A percentile compares a stretch with the other conserved stretches of the same genome.
Evolutionary conservation across 169 alveolate species (phyloP).

Genomic region (Plasmodium knowlesi): DNA sequence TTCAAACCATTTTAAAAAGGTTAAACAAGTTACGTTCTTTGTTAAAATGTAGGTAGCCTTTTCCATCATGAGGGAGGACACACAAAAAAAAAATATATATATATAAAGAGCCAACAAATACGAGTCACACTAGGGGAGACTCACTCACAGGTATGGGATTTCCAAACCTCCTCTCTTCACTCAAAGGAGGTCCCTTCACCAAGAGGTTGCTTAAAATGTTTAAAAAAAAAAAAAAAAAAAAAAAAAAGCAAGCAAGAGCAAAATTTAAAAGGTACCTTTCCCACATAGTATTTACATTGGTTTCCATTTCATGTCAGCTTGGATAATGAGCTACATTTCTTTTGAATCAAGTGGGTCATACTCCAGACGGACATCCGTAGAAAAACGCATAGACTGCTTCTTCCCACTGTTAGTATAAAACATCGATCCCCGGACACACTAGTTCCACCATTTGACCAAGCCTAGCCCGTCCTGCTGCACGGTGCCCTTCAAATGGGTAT

Average conservation of each 20-base stretch:
- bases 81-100: background rate
- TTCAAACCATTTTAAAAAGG: background rate
- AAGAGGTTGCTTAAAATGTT: background rate
- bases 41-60: background rate
- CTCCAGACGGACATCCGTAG: background rate
- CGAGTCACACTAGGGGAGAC: background rate
- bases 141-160: background rate
- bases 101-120: background rate
- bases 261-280: background rate
- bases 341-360: background rate
- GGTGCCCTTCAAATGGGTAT: constrained; percentile 39
- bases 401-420: background rate
- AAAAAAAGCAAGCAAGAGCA: background rate
- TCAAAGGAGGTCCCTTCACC: background rate
- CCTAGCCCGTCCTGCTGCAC: constrained; percentile 74
- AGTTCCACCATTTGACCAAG: constrained; percentile 64
- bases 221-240: no score
- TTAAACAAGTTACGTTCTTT: background rate
- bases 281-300: background rate
- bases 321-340: background rate
- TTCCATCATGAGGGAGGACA: background rate
- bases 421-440: background rate
- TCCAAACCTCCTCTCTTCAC: background rate
- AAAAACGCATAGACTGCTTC: constrained; percentile 1
- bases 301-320: background rate